phyloP scores from a whole-genome alignment of 352 stramenopile genomes.

The Phytopythium kandeliae region DNA sequence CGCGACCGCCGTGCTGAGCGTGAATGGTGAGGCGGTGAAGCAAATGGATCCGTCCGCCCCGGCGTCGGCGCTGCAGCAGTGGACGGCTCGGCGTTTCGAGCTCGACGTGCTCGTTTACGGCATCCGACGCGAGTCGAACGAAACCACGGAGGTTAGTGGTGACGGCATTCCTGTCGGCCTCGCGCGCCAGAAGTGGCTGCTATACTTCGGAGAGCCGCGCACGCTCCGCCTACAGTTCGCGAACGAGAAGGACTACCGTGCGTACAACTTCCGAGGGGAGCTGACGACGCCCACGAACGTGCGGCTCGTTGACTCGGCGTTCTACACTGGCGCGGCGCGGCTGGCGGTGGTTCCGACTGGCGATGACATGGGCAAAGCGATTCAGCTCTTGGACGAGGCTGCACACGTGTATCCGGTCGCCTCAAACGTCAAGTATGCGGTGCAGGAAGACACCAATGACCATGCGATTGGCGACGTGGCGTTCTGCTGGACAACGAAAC shows the following conservation, averaged over 20 bases:
- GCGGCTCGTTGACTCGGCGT: conserved; percentile 54
- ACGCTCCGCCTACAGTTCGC: conserved; percentile 64
- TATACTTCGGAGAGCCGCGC: conserved; percentile 64
- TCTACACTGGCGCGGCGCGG: conserved; percentile 54
- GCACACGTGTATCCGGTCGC: conserved; percentile 49
- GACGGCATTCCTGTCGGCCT: neutral
- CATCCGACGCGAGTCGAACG: conserved; percentile 17
- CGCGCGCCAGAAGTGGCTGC: conserved; percentile 51
- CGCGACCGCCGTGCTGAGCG: conserved; percentile 36
- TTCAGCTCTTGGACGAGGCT: conserved; percentile 36
- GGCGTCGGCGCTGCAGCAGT: conserved; percentile 31
- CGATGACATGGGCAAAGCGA: conserved; percentile 8
- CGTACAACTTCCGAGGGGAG: conserved; percentile 61
- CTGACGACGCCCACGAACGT: conserved; percentile 69
- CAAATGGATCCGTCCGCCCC: conserved; percentile 12
- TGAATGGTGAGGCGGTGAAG: conserved; percentile 48
- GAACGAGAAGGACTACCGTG: conserved; percentile 57
- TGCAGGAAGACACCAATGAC: conserved; percentile 13
- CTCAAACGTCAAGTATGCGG: conserved; percentile 30
- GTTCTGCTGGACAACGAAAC: conserved; percentile 59
- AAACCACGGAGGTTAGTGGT: conserved; percentile 1
- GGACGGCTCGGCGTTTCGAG: conserved; percentile 56
- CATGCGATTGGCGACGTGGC: conserved; percentile 24
- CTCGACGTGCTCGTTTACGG: conserved; percentile 65
- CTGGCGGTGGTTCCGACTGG: conserved; percentile 51